Conservation (phyloP, 345 rosid species). For the Aquilaria sinensis region DNA sequence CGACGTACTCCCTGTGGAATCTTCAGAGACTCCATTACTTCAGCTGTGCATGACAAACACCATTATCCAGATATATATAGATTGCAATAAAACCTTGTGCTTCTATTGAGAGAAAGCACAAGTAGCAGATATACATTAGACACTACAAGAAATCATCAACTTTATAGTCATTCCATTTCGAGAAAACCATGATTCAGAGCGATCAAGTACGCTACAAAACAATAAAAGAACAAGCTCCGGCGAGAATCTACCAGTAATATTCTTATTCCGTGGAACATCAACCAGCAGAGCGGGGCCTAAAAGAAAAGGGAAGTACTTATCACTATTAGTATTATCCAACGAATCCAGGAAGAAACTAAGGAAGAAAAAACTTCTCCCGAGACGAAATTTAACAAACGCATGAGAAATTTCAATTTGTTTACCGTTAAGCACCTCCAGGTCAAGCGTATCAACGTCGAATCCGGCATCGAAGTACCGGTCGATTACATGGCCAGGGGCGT, state of each 20-base stretch:
- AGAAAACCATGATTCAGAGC: too few relatives aligned
- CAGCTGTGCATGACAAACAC: conserved; percentile 33
- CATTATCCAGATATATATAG: not conserved
- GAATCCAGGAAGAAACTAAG: too few relatives aligned
- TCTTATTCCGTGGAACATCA: conserved; percentile 59
- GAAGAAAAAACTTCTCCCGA: too few relatives aligned
- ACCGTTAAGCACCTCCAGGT: conserved; percentile 63
- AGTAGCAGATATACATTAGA: not conserved
- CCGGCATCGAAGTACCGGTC: conserved; percentile 90
- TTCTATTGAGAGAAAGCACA: not conserved
- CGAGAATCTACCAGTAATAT: conserved; percentile 44
- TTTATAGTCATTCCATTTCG: too few relatives aligned
- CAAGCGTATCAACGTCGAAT: conserved; percentile 88
- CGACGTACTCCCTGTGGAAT: conserved; percentile 78
- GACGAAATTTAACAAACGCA: not conserved
- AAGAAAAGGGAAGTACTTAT: not conserved
- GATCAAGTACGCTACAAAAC: too few relatives aligned
- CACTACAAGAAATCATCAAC: not conserved
- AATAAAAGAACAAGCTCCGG: too few relatives aligned
- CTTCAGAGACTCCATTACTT: conserved; percentile 71
- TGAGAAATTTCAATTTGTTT: not conserved
- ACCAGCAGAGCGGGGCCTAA: conserved; percentile 50
- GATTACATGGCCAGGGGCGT: conserved; percentile 87
- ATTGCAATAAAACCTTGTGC: not conserved
- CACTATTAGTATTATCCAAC: too few relatives aligned